Evolutionary conservation across 306 rosid genomes (phyloP).

Genomic region (Vicia faba): DNA sequence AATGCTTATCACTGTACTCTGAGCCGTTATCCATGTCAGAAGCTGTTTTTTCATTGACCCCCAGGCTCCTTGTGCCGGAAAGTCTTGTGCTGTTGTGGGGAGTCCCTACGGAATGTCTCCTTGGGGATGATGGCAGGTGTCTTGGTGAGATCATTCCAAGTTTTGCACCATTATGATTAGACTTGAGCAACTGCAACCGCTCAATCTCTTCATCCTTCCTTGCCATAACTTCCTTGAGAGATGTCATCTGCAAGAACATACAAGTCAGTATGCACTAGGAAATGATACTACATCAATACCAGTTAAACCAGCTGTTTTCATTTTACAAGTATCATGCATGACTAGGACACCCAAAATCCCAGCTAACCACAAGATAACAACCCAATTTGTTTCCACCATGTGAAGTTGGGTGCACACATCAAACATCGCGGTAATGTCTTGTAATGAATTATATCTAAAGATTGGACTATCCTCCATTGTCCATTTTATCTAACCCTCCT

Average conservation of each 20-base stretch:
- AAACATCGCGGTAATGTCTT: neutral
- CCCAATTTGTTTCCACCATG: neutral
- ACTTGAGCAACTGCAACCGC: conserved; percentile 62
- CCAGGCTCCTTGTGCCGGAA: conserved; percentile 48
- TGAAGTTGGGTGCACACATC: neutral
- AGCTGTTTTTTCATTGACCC: conserved; percentile 48
- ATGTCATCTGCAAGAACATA: conserved; percentile 62
- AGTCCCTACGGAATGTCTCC: conserved; percentile 60
- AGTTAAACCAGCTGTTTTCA: conserved; percentile 30
- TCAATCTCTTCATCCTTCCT: conserved; percentile 89
- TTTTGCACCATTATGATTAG: conserved; percentile 55
- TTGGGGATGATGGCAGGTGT: conserved; percentile 72
- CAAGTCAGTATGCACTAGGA: conserved; percentile 32
- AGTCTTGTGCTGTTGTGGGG: conserved; percentile 49
- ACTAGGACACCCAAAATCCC: neutral
- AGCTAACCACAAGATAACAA: neutral
- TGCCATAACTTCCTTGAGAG: conserved; percentile 66
- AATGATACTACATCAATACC: conserved; percentile 18
- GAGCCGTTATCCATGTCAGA: conserved; percentile 78
- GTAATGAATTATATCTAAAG: conserved; percentile 7
- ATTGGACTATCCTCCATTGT: conserved; percentile 1
- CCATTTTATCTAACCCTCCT: conserved; percentile 10
- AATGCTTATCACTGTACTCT: conserved; percentile 73
- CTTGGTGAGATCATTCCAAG: conserved; percentile 51
- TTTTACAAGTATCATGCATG: conserved; percentile 6